phyloP scores from a whole-genome alignment of 2,329 filamentous ascomycete species.

The Trichoderma sp. region DNA sequence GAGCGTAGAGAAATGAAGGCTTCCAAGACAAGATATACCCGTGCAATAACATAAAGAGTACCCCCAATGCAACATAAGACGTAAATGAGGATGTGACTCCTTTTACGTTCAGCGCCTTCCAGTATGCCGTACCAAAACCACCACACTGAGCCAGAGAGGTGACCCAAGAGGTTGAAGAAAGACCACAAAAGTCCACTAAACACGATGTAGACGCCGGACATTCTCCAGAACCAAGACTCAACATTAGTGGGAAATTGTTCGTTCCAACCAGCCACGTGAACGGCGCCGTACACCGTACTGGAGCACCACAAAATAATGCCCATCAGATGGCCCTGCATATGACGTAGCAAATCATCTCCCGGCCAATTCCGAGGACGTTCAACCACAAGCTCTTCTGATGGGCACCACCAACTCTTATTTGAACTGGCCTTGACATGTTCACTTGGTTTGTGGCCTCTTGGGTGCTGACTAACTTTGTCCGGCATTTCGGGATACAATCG shows the following conservation, averaged over 20 bases:
- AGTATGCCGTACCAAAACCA: slow-evolving; percentile 20
- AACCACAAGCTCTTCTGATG: slow-evolving; percentile 19
- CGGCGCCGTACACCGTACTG: neutral
- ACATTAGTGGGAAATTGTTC: neutral
- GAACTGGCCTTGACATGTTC: neutral
- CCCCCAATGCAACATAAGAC: slow-evolving; percentile 4
- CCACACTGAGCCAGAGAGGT: slow-evolving; percentile 6
- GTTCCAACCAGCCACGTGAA: neutral
- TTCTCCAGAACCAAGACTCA: slow-evolving; percentile 19
- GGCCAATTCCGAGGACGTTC: slow-evolving; percentile 20
- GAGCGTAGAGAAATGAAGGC: slow-evolving; percentile 16
- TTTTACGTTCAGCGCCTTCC: neutral
- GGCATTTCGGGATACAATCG: neutral
- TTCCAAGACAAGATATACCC: slow-evolving; percentile 4
- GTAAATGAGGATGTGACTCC: slow-evolving; percentile 10
- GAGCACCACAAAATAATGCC: neutral
- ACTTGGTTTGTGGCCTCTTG: neutral
- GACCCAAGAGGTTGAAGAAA: slow-evolving; percentile 12
- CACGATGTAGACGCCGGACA: slow-evolving; percentile 6
- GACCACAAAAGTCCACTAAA: slow-evolving; percentile 19
- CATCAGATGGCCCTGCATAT: neutral
- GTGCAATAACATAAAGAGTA: slow-evolving; percentile 15
- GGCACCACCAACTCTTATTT: neutral
- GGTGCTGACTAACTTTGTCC: neutral
- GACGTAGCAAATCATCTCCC: slow-evolving; percentile 3